phyloP scores from a whole-genome alignment of 306 rosid genomes.

The Sophora flavescens region DNA sequence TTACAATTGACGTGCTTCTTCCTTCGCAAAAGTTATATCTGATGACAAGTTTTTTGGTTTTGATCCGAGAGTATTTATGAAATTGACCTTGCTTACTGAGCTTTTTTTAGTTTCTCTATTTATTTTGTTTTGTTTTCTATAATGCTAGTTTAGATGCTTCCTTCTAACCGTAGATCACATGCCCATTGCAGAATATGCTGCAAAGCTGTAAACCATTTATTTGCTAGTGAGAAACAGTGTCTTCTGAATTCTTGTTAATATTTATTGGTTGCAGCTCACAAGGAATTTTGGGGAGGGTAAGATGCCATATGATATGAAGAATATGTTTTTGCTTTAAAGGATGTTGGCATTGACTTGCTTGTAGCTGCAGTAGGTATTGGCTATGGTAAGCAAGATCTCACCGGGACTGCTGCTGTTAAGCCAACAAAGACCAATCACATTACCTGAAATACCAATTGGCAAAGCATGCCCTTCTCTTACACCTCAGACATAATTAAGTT shows the following conservation, averaged over 20 bases:
- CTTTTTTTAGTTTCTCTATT: constrained; percentile 1
- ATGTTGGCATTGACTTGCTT: constrained; percentile 56
- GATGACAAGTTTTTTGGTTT: not conserved
- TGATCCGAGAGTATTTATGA: constrained; percentile 4
- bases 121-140: constrained; percentile 1
- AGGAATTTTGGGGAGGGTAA: constrained; percentile 53
- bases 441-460: constrained; percentile 54
- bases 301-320: constrained; percentile 53
- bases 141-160: not conserved
- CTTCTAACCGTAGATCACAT: constrained; percentile 22
- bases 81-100: not conserved
- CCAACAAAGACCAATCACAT: constrained; percentile 51
- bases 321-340: constrained; percentile 63
- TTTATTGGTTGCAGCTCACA: constrained; percentile 53
- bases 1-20: constrained; percentile 8
- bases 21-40: not conserved
- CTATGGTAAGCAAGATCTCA: constrained; percentile 65
- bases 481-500: constrained; percentile 62
- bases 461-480: constrained; percentile 63
- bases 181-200: constrained; percentile 13
- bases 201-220: constrained; percentile 25
- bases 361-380: constrained; percentile 66
- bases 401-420: constrained; percentile 55
- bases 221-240: constrained; percentile 21
- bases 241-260: constrained; percentile 28